Evolutionary conservation across 2,329 filamentous ascomycete genomes (phyloP).

Genomic region (Talaromyces sp.): DNA sequence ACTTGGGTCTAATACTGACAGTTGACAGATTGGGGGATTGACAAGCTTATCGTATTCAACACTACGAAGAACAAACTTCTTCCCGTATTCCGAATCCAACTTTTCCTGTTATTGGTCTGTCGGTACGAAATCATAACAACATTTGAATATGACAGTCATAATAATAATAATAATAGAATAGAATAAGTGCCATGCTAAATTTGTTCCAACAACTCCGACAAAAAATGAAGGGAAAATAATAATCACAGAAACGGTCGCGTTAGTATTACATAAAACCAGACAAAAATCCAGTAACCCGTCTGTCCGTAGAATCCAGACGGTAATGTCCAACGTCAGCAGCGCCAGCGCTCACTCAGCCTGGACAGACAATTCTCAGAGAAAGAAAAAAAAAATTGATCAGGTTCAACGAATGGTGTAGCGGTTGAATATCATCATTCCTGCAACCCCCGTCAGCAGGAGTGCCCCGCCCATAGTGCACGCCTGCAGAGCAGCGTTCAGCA

Average conservation of each 20-base stretch:
- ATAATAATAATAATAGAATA: neutral
- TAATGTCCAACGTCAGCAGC: neutral
- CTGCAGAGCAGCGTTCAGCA: slow-evolving; percentile 52
- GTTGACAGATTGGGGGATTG: no score
- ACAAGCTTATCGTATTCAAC: no score
- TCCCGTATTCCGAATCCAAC: no score
- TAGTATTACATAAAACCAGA: neutral
- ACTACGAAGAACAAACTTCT: no score
- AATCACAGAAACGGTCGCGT: neutral
- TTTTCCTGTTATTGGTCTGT: no score
- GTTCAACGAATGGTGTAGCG: neutral
- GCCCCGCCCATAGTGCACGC: slow-evolving; percentile 48
- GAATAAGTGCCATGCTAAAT: neutral
- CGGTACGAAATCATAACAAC: no score
- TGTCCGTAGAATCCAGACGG: neutral
- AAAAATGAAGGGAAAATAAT: neutral
- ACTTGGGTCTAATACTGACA: no score
- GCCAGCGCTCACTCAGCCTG: neutral
- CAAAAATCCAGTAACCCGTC: neutral
- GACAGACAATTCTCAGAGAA: neutral
- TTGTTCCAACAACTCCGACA: neutral
- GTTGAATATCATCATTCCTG: neutral
- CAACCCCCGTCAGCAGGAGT: slow-evolving; percentile 38
- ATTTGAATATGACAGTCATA: no score
- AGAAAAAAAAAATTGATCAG: neutral